A percentile compares a stretch with the other conserved stretches of the same genome.
phyloP scores from a whole-genome alignment of 73 alveolate genomes.

The Tetrahymena borealis region DNA sequence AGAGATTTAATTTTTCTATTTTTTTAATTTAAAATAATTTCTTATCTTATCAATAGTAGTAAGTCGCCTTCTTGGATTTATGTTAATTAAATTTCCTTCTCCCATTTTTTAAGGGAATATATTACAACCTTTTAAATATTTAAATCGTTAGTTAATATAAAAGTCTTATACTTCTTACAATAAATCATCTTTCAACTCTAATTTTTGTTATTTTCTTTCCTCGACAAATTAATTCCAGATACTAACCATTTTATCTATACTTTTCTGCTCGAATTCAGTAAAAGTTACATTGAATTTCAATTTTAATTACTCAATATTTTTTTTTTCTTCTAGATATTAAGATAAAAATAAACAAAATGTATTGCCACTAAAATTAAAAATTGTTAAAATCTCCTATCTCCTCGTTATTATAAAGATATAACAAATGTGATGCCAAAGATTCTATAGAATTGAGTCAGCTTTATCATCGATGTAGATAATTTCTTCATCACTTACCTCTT shows the following conservation, averaged over 20 bases:
- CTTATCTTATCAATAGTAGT: neutral
- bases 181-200: neutral
- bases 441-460: neutral
- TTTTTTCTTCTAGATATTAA: neutral
- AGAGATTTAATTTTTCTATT: neutral
- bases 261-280: neutral
- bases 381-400: neutral
- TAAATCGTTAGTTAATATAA: neutral
- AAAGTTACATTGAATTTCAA: neutral
- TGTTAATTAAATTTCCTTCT: neutral
- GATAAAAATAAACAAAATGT: neutral
- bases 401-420: neutral
- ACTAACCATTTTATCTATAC: neutral
- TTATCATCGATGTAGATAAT: neutral
- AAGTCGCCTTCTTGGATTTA: neutral
- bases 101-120: neutral
- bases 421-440: neutral
- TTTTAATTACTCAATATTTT: neutral
- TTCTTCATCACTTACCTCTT: neutral
- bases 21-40: neutral
- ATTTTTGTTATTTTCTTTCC: neutral
- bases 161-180: neutral
- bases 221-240: neutral
- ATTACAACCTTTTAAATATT: neutral
- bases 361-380: neutral